Percentiles rank a stretch among this genome's conserved stretches.
Evolutionary conservation across 2,329 filamentous ascomycete genomes (phyloP).

Genomic region (Gliomastix tumulicola): DNA sequence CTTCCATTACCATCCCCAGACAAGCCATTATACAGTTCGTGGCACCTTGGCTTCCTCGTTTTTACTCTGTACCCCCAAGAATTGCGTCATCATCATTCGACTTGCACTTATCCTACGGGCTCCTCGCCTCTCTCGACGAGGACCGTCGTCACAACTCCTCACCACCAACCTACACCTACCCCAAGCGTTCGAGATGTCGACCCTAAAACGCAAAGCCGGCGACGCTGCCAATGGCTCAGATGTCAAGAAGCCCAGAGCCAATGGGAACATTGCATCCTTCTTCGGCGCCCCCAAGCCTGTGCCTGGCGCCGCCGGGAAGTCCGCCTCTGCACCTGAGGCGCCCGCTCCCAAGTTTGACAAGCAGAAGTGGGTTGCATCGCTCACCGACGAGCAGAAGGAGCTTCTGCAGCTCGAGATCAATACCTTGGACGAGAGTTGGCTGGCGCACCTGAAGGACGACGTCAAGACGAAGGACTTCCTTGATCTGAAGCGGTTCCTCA

Average conservation of each 20-base stretch:
- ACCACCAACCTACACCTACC: too few relatives aligned
- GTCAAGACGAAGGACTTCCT: constrained; percentile 74
- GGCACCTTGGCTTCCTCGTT: too few relatives aligned
- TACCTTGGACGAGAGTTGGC: constrained; percentile 86
- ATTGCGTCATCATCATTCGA: too few relatives aligned
- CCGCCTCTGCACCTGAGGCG: constrained; percentile 11
- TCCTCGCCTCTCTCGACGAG: too few relatives aligned
- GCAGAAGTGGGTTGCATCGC: constrained; percentile 74
- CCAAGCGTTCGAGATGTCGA: too few relatives aligned
- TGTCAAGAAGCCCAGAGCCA: constrained; percentile 64
- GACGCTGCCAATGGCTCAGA: constrained; percentile 36
- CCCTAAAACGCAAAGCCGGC: constrained; percentile 61
- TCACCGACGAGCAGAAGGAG: constrained; percentile 75
- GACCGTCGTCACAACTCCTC: too few relatives aligned
- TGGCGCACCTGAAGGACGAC: constrained; percentile 83
- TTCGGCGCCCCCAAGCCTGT: constrained; percentile 63
- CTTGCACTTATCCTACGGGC: too few relatives aligned
- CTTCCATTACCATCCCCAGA: too few relatives aligned
- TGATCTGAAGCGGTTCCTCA: constrained; percentile 79
- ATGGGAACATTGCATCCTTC: constrained; percentile 82
- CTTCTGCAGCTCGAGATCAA: constrained; percentile 86
- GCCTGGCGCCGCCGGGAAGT: constrained; percentile 15
- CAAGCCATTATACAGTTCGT: too few relatives aligned
- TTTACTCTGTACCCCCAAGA: too few relatives aligned
- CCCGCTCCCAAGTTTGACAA: constrained; percentile 67